Percentiles rank a stretch among this genome's conserved stretches.
Conservation (phyloP, 257 asterid genomes). For the Capsicum chinense region DNA sequence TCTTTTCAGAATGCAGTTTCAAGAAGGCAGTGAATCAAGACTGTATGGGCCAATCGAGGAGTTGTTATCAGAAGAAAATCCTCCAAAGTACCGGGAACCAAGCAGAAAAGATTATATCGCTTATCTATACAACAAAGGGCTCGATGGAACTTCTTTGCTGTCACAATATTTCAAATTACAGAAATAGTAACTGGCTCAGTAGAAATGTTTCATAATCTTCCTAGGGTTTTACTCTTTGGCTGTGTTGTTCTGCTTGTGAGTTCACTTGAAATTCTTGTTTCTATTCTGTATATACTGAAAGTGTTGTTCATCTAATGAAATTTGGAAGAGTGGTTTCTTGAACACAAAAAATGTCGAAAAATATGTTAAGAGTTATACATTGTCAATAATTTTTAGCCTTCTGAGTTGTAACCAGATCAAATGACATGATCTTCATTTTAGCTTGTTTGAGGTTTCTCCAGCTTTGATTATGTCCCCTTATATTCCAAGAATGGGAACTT, state of each 20-base stretch:
- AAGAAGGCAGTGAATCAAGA: conserved; percentile 25
- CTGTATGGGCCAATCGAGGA: conserved; percentile 46
- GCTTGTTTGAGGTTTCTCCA: background rate
- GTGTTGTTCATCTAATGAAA: background rate
- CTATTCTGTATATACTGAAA: background rate
- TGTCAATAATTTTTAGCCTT: background rate
- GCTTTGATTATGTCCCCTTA: background rate
- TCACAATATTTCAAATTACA: conserved; percentile 31
- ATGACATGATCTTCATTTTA: background rate
- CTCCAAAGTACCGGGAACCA: conserved; percentile 37
- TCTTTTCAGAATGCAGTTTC: conserved; percentile 33
- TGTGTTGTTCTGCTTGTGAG: background rate
- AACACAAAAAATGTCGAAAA: background rate
- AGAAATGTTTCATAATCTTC: background rate
- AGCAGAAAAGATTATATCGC: conserved; percentile 31
- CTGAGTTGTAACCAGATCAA: background rate
- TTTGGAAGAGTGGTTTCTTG: background rate
- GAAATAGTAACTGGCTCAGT: background rate
- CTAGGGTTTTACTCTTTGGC: background rate
- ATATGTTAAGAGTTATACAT: background rate
- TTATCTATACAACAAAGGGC: conserved; percentile 26
- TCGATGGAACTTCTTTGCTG: conserved; percentile 33
- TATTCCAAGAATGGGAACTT: background rate
- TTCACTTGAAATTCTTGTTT: background rate
- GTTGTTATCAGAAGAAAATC: conserved; percentile 44